Evolutionary conservation across 2,329 filamentous ascomycete genomes (phyloP), one percentile per base, ranked within the genome.

Genomic region (Colletotrichum sp.): DNA sequence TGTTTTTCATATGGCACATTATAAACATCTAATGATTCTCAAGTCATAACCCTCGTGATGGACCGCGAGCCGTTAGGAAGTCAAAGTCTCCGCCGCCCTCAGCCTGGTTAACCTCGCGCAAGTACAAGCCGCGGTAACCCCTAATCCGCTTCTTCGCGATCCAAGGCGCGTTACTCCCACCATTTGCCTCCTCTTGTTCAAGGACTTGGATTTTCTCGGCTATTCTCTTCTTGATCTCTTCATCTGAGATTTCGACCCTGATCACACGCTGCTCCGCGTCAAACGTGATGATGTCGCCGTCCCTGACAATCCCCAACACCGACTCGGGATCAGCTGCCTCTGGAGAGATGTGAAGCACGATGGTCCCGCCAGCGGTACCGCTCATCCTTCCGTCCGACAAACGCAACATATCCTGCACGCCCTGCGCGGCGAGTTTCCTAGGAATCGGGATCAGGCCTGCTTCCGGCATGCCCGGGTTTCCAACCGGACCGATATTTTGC

Each of bases 391-490:
- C 96, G 80, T 98, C 96, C 0, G 95, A 98, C 36, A 98, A 90
- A 2, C 98, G 88, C 5, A 97, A 92, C 83, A 98, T 93, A 77
- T 98, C 97, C 16, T 88, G 90, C 6, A 98, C 90, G 10, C 94
- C 94, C 1, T 92, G 92, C 0, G 93, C 92, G 0, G 94, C 95
- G 34, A 93, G 92, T 67, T 96, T 95, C 81, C 96, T 94, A 18
- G 98, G 92, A 28, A 91, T 90, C 1, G 89, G 89, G 2, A 91
- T 86, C 30, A 91, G 82, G 0, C 89, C 89, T 72, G 97, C 95
- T 84, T 98, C 96, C 2, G 96, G 96, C 96, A 98, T 98, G 15
- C 96, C 96, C 0, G 96, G 96, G 3, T 95, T 95, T 24, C 96
- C 96, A 69, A 97, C 95, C 0, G 96, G 96, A 0, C 96, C 96